phyloP scores from a whole-genome alignment of 192 early-diverging fungal species.

The Rhizoclosmatium sp. region DNA sequence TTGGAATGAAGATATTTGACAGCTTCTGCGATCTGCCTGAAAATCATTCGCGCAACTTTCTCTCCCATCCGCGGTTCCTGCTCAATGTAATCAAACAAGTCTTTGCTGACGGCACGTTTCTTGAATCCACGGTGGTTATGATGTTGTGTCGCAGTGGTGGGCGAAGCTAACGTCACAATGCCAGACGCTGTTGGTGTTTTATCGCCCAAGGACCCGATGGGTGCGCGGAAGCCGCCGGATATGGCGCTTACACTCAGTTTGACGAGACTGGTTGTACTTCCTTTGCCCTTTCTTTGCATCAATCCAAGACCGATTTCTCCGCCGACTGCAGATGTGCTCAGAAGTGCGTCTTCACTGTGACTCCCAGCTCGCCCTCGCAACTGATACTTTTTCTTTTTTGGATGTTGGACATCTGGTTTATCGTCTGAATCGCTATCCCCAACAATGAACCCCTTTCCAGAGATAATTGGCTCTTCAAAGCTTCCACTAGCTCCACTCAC shows the following conservation, averaged over 20 bases:
- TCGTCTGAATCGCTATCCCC: background rate
- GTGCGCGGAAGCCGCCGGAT: background rate
- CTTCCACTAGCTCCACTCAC: background rate
- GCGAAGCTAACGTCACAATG: background rate
- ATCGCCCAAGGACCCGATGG: background rate
- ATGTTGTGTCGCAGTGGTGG: background rate
- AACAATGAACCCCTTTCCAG: background rate
- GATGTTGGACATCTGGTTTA: too few species aligned
- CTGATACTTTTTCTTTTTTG: too few species aligned
- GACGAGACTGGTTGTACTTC: too few species aligned
- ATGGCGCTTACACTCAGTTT: too few species aligned
- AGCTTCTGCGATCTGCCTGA: slow-evolving; percentile 51
- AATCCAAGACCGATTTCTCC: background rate
- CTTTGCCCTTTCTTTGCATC: too few species aligned
- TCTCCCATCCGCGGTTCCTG: slow-evolving; percentile 55
- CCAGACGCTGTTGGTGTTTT: background rate
- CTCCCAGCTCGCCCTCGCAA: too few species aligned
- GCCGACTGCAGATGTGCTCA: background rate
- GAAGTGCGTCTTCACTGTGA: too few species aligned
- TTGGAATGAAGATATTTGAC: slow-evolving; percentile 51
- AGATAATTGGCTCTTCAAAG: too few species aligned
- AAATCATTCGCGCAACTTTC: slow-evolving; percentile 58
- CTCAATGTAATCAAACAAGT: slow-evolving; percentile 60
- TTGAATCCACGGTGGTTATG: background rate
- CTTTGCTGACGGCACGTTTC: slow-evolving; percentile 18